Percentiles rank a stretch among this genome's conserved stretches.
Conservation (phyloP, 139 green algal species). For the Nannochloris sp. region DNA sequence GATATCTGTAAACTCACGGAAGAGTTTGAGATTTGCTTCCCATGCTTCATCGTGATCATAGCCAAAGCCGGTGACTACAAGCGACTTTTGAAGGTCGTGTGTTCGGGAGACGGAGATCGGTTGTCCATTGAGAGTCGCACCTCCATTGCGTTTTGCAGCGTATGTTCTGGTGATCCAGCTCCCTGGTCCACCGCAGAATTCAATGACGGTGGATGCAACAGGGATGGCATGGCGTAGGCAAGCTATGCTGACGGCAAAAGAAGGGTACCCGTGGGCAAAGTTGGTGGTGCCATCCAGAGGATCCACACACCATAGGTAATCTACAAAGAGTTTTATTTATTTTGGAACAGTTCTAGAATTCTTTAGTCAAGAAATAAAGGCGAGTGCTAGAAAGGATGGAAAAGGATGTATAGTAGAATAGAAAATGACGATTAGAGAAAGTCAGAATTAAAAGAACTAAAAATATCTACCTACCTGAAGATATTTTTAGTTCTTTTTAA, state of each 20-base stretch:
- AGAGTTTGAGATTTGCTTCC: constrained; percentile 78
- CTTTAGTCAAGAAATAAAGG: no score
- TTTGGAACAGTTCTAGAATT: no score
- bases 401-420: no score
- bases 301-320: constrained; percentile 89
- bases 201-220: constrained; percentile 54
- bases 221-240: constrained; percentile 48
- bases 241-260: constrained; percentile 67
- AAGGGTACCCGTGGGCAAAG: constrained; percentile 77
- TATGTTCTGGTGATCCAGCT: constrained; percentile 73
- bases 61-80: constrained; percentile 82
- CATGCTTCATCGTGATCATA: constrained; percentile 80
- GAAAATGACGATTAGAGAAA: no score
- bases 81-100: constrained; percentile 22
- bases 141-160: constrained; percentile 50
- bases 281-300: constrained; percentile 85
- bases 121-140: constrained; percentile 70
- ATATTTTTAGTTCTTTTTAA: no score
- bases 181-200: constrained; percentile 46
- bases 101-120: constrained; percentile 22
- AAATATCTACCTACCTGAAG: no score
- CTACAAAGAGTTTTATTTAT: no score
- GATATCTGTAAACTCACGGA: constrained; percentile 84
- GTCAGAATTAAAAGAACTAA: no score
- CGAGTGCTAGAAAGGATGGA: no score